Base-by-base conservation (phyloP, 139 green algal genomes). In the Chlamydomonas urium region DNA sequence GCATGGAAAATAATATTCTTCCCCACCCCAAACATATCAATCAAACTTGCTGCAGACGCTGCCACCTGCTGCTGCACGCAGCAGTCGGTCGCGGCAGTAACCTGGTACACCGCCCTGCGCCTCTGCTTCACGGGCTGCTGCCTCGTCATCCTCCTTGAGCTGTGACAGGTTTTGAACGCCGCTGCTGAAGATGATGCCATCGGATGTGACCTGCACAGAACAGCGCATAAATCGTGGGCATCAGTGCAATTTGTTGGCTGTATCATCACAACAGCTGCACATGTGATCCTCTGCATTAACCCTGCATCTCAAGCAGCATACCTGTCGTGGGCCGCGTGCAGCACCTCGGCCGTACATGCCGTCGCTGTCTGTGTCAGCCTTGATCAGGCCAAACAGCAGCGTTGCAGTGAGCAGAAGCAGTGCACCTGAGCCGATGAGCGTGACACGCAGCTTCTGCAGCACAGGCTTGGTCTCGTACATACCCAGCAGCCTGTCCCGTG, bases 401-500 rank as follows among this genome's bases (percentile, higher is more conserved):
- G 88, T 71, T 2, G 83, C 47, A 2, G 53, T 74, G 2, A 74
- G 38, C 19, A 89, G 45, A 71, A 93, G 74, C 23, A 72, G 62
- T 0, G 38, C 78, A 0, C 77, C 89, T 14, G 77, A 79, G 26
- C 79, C 80, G 28, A 90, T 33, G 53, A 91, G 72, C 21, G 84
- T 90, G 50, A 19, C 66, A 4, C 65, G 57, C 35, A 78, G 53
- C 65, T 73, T 73, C 28, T 47, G 42, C 26, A 78, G 66, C 17
- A 78, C 50, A 10, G 73, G 73, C 73, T 78, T 78, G 4, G 69
- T 79, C 74, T 88, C 81, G 58, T 89, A 90, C 2, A 76, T 81
- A 8, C 81, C 81, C 47, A 88, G 72, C 66, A 91, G 77, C 31
- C 89, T 71, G 79, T 96, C 90, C 4, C 90, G 70, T 50, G 87